Percentiles rank a stretch among this genome's conserved stretches.
Conservation (phyloP, 495 filamentous ascomycete species). For the Neurospora sp. region DNA sequence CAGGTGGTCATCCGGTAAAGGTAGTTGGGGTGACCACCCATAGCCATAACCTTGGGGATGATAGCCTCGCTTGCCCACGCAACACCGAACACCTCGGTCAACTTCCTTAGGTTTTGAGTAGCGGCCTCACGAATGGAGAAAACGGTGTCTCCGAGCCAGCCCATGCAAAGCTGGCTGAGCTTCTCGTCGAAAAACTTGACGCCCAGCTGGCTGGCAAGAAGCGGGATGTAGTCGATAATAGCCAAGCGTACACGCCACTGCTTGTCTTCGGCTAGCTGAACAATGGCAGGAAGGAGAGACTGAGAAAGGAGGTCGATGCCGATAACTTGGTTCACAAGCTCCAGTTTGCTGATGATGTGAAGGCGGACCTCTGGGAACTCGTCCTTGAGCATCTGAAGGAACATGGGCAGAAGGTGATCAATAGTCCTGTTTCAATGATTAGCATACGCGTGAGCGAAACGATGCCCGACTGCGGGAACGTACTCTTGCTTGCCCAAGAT, state of each 20-base stretch:
- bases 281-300: slow-evolving; percentile 94
- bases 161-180: slow-evolving; percentile 90
- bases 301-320: slow-evolving; percentile 95
- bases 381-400: slow-evolving; percentile 98
- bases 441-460: slow-evolving; percentile 5
- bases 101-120: slow-evolving; percentile 92
- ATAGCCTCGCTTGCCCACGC: slow-evolving; percentile 97
- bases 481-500: slow-evolving; percentile 98
- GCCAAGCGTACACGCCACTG: slow-evolving; percentile 97
- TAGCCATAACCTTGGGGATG: slow-evolving; percentile 95
- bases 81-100: slow-evolving; percentile 96
- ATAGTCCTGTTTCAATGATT: slow-evolving; percentile 57
- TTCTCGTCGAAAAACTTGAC: slow-evolving; percentile 99
- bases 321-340: slow-evolving; percentile 96
- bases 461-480: slow-evolving; percentile 19
- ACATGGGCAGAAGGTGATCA: slow-evolving; percentile 94
- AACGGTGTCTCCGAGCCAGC: slow-evolving; percentile 97
- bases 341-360: slow-evolving; percentile 97
- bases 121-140: slow-evolving; percentile 97
- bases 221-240: slow-evolving; percentile 97
- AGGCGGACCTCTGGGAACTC: slow-evolving; percentile 96
- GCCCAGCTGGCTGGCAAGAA: slow-evolving; percentile 89
- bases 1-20: slow-evolving; percentile 99
- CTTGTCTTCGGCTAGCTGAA: slow-evolving; percentile 96
- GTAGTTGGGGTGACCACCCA: slow-evolving; percentile 97